phyloP scores from a whole-genome alignment of 1,139 yeast genomes.

The Saccharomyces hybrid region DNA sequence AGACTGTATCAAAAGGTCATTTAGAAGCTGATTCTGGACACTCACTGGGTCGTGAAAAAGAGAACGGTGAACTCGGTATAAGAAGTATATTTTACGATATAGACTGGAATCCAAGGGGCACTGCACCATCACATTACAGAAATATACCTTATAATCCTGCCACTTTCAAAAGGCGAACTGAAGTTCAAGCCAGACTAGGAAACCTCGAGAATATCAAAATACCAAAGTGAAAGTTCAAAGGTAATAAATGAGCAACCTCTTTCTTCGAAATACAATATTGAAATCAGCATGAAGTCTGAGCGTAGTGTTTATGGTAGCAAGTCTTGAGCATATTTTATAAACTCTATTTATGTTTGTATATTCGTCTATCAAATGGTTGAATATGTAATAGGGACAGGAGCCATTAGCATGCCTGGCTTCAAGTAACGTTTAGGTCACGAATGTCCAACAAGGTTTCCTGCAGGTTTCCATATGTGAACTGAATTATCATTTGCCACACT shows the following conservation, averaged over 20 bases:
- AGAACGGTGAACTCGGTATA: constrained; percentile 20
- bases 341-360: not conserved
- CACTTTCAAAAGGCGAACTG: constrained; percentile 17
- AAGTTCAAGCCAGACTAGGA: constrained; percentile 9
- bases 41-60: constrained; percentile 6
- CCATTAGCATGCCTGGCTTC: not conserved
- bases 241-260: not conserved
- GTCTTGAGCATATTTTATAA: not conserved
- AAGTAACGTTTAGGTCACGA: not conserved
- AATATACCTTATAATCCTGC: constrained; percentile 22
- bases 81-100: constrained; percentile 37
- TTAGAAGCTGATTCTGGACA: constrained; percentile 14
- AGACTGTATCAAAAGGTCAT: constrained; percentile 24
- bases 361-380: not conserved
- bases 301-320: not conserved
- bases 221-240: constrained; percentile 6
- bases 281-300: not conserved
- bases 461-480: constrained; percentile 75
- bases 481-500: constrained; percentile 87
- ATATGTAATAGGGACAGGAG: not conserved
- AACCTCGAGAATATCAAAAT: constrained; percentile 13
- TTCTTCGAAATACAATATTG: not conserved
- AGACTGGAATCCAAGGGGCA: constrained; percentile 38
- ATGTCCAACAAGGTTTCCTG: constrained; percentile 27
- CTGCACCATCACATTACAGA: constrained; percentile 27